These are phyloP conservation scores for Syzygium jambos DNA, from an alignment of 345 rosid genomes.

Conservation along the genomic window DNA sequence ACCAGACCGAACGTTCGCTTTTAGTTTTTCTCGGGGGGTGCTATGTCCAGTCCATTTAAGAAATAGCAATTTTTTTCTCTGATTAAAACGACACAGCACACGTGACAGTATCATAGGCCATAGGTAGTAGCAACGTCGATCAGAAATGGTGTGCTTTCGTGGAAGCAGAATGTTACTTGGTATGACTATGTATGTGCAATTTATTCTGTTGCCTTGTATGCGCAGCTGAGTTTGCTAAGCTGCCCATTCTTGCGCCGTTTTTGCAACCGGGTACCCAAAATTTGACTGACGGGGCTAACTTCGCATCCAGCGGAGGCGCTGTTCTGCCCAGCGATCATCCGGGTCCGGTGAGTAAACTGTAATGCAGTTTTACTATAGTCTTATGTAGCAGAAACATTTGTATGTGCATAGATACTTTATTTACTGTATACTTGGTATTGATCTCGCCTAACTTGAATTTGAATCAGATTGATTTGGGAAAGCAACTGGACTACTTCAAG, in stretches of 20 bases:
- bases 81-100: neutral
- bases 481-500: conserved; percentile 10
- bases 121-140: neutral
- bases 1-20: neutral
- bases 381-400: neutral
- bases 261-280: neutral
- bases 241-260: conserved; percentile 12
- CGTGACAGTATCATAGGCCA: neutral
- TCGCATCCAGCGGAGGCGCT: conserved; percentile 26
- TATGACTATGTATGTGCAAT: neutral
- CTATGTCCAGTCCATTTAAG: neutral
- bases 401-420: neutral
- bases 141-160: neutral
- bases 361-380: neutral
- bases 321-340: neutral
- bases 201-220: neutral
- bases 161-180: neutral
- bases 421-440: neutral
- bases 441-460: neutral
- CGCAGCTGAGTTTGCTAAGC: conserved; percentile 15
- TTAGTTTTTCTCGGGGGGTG: neutral
- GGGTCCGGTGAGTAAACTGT: neutral
- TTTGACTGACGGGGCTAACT: conserved; percentile 16
- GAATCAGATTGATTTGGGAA: conserved; percentile 5
- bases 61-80: neutral